Base-by-base conservation (phyloP, 2,329 filamentous ascomycete genomes). In the Nigrospora osmanthi region DNA sequence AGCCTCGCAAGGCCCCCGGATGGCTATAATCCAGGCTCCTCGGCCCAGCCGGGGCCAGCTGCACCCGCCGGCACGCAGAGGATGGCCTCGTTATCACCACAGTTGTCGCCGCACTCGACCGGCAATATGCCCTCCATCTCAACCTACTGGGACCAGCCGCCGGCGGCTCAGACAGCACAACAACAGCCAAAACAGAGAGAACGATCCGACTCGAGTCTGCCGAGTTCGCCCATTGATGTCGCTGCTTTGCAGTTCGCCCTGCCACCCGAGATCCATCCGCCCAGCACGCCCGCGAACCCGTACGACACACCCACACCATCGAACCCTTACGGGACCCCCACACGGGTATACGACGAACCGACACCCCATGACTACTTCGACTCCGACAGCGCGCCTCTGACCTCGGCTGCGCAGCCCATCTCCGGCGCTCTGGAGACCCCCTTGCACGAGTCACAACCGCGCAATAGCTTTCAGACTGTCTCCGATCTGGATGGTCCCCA, bases 381-480 rank as follows among this genome's bases (percentile, higher is more conserved):
- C 49, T 81, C 78, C 7, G 80, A 84, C 57, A 68, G 68, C 35
- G 69, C 76, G 13, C 80, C 80, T 23, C 66, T 84, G 42, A 78
- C 76, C 13, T 67, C 70, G n/a, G 62, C 69, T 36, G 73, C 72
- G 23, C 72, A 78, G 52, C 74, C 78, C 6, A 81, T 78, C 17
- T 68, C 73, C 6, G 71, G 75, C 15, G 65, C 72, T 13, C 59
- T 78, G 33, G 58, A 61, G 35, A 65, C 71, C 15, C 63, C 63
- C 6, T 60, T 60, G 15, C 54, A 58, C 5, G 71, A 73, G 15
- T 56, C 66, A 13, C 65, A 67, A 43, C 62, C 67, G 31, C 67
- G 72, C 47, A 71, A 78, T 50, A 80, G 80, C 51, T 79, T 80
- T 47, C 75, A 79, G 58, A 79, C 75, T 0, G 67, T 78, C 15